A percentile compares a stretch with the other conserved stretches of the same genome.
Evolutionary conservation across 306 rosid species (phyloP).

Genomic region (Quercus glauca): DNA sequence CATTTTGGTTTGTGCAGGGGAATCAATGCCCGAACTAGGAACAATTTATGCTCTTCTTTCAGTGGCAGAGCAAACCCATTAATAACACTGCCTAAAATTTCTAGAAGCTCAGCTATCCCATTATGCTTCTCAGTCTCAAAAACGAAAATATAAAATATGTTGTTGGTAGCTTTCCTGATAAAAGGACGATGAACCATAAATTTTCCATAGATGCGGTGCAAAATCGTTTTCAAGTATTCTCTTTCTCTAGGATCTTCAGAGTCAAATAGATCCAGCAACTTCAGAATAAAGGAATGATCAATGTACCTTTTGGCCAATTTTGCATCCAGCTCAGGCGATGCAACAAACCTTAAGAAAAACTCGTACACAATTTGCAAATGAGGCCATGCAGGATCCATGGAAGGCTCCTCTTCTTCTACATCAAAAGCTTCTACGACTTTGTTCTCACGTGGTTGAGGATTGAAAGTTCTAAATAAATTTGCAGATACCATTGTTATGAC

Average conservation of each 20-base stretch:
- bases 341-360: conserved; percentile 53
- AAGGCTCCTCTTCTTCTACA: conserved; percentile 59
- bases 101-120: conserved; percentile 65
- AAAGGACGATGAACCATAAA: conserved; percentile 73
- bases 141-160: conserved; percentile 49
- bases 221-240: conserved; percentile 58
- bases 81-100: conserved; percentile 62
- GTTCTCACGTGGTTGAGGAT: conserved; percentile 53
- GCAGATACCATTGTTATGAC: conserved; percentile 48
- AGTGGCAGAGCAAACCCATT: conserved; percentile 68
- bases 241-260: conserved; percentile 64
- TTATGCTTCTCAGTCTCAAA: conserved; percentile 63
- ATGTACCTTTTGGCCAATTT: conserved; percentile 59
- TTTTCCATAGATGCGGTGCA: conserved; percentile 60
- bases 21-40: conserved; percentile 55
- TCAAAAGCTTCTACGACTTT: conserved; percentile 47
- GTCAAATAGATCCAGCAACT: conserved; percentile 64
- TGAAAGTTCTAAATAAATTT: conserved; percentile 49
- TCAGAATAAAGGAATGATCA: conserved; percentile 71
- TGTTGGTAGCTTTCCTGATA: conserved; percentile 61
- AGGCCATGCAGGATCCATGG: conserved; percentile 63
- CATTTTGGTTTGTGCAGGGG: conserved; percentile 72
- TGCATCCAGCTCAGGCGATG: conserved; percentile 57
- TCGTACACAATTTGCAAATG: conserved; percentile 66
- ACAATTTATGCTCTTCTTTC: conserved; percentile 65